Evolutionary conservation across 352 stramenopile species (phyloP), one percentile per base, ranked within the genome.

Genomic region (Thalassiosira livingstoniorum): DNA sequence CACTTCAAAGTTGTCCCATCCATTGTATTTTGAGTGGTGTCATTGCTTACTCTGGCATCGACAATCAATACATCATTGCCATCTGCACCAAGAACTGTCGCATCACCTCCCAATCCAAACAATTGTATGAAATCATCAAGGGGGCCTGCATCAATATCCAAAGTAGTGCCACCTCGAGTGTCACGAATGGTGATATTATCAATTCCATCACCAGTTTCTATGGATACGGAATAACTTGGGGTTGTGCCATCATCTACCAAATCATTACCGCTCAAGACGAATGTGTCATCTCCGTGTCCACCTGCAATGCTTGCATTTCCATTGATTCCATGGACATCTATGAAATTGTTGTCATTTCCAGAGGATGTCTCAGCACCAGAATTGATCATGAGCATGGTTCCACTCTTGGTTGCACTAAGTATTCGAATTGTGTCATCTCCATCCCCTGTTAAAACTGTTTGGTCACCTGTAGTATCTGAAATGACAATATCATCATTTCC

Each of bases 401-500:
- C 32, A 47, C 58, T 34, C 45, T 47, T 29, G 29, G 13, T 11
- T n/a, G 51, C 53, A 55, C 47, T 18, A 23, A 60, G 39, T 32
- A 71, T 75, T 47, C 64, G 57, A 23, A 74, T 37, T 2, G 37
- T 43, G 25, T 61, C 60, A 29, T 37, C 27, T 2, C 63, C 72
- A 65, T 66, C 34, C 39, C 53, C 51, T 27, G 63, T 57, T 31
- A 37, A 35, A 60, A 80, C 43, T 39, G 42, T 35, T n/a, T 39
- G 55, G 18, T 47, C 25, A 32, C 72, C 61, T 43, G 21, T 51
- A 54, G 71, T 69, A 32, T 31, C 55, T 13, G 75, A 25, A 37
- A 81, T 63, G 15, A n/a, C 51, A n/a, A 75, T 58, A 23, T 47
- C 18, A 69, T 75, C 47, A 67, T 68, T 65, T 27, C 73, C 62